Percentiles rank a stretch among this genome's conserved stretches.
These are phyloP conservation scores for Metschnikowia dekortorum DNA, from an alignment of 805 yeast genomes.

Conservation along the genomic window DNA sequence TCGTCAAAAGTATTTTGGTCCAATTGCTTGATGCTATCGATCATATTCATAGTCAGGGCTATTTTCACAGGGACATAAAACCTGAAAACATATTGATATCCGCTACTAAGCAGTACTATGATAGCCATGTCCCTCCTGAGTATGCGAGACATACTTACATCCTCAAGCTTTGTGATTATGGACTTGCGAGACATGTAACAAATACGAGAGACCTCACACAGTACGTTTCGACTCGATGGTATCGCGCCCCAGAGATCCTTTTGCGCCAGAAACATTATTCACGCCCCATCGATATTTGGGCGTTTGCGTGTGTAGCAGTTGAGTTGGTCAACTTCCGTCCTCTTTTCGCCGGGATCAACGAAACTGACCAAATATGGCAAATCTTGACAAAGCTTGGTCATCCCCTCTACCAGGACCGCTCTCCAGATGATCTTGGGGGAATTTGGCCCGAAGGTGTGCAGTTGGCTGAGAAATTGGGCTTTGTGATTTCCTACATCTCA, in stretches of 20 bases:
- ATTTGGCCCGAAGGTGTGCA: slow-evolving; percentile 61
- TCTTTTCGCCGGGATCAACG: slow-evolving; percentile 77
- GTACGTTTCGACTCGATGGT: slow-evolving; percentile 83
- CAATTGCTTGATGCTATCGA: slow-evolving; percentile 74
- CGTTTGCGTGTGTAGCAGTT: slow-evolving; percentile 74
- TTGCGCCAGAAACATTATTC: slow-evolving; percentile 60
- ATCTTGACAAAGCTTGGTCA: slow-evolving; percentile 69
- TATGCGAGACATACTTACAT: slow-evolving; percentile 47
- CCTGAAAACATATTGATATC: slow-evolving; percentile 86
- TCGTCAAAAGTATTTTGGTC: slow-evolving; percentile 61
- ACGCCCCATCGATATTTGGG: slow-evolving; percentile 78
- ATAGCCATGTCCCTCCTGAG: slow-evolving; percentile 37
- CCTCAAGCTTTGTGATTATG: slow-evolving; percentile 76
- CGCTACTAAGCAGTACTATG: slow-evolving; percentile 52
- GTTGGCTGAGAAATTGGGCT: slow-evolving; percentile 51
- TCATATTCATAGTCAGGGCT: slow-evolving; percentile 70
- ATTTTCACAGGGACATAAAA: slow-evolving; percentile 85
- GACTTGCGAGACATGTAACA: slow-evolving; percentile 60
- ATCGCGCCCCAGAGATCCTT: slow-evolving; percentile 76
- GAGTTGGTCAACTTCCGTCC: slow-evolving; percentile 73
- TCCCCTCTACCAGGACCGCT: slow-evolving; percentile 43
- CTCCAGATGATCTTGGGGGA: slow-evolving; percentile 49
- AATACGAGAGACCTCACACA: slow-evolving; percentile 60
- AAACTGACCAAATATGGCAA: slow-evolving; percentile 71
- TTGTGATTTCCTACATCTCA: slow-evolving; percentile 50